Evolutionary conservation across 2,329 filamentous ascomycete genomes (phyloP), one percentile per base, ranked within the genome.

Genomic region (Fusarium chaquense): DNA sequence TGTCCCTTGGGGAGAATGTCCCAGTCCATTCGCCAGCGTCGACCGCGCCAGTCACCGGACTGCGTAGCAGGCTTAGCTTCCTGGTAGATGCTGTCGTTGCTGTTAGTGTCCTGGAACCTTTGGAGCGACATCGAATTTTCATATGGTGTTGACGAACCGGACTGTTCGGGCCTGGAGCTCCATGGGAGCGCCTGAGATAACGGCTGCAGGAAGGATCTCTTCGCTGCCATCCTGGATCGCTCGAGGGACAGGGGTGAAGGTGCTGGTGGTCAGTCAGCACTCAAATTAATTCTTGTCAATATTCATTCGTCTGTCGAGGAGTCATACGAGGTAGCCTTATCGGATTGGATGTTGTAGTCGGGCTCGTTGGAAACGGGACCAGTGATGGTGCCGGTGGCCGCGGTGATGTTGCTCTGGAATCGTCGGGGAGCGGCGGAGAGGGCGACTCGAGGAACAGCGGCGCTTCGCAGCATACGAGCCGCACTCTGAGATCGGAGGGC

Each of bases 1-100:
- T 98, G 93, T 66, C 96, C 96, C 84, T 97, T 98, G 75, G 86
- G 83, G 33, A 98, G 86, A 50, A 97, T 89, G 79, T 99, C 96
- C 96, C 96, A 99, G 81, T 99, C 96, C 94, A 99, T 97, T 52
- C 94, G 91, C 96, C 96, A 99, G 77, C 91, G 88, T 78, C 92
- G 89, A 58, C 88, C 84, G 78, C 93, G 90, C 92, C 93, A 97
- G 75, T 89, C 88, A 70, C 96, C 95, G 35, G 95, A 98, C 82
- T 99, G 96, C 44, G 95, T 98, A 36, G 96, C 95, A n/a, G 96
- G 90, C 83, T 99, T 99, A 61, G 93, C 79, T 51, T 94, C 93
- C 76, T 91, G 90, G 85, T 92, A 98, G 82, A 99, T 99, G 77
- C 95, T 98, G 77, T 15, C 46, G 16, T 51, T 33, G 18, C 35